Evolutionary conservation across 1,284 basidiomycete genomes (phyloP).

Genomic region (Trametes hirsuta): DNA sequence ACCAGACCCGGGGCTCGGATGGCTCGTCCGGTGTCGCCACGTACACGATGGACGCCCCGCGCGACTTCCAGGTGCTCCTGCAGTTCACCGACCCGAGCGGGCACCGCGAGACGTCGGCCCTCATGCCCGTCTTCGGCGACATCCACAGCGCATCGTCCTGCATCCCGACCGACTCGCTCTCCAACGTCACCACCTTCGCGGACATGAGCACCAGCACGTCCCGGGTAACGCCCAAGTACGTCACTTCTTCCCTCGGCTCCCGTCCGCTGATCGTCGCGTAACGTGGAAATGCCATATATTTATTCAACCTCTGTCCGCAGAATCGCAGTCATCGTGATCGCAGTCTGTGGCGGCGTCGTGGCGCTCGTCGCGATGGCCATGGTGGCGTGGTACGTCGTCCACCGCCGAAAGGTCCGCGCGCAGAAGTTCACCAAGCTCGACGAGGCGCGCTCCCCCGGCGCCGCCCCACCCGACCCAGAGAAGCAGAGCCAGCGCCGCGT

Average conservation of each 20-base stretch:
- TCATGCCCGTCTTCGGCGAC: constrained; percentile 36
- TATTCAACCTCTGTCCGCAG: constrained; percentile 5
- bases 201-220: constrained; percentile 2
- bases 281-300: background rate
- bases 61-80: constrained; percentile 45
- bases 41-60: constrained; percentile 47
- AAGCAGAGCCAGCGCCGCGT: constrained; percentile 10
- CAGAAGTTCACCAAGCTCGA: constrained; percentile 19
- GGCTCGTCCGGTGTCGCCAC: constrained; percentile 39
- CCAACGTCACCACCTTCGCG: constrained; percentile 9
- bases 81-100: constrained; percentile 38
- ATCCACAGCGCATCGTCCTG: constrained; percentile 33
- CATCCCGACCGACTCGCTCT: constrained; percentile 24
- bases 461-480: constrained; percentile 13
- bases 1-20: constrained; percentile 36
- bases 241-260: background rate
- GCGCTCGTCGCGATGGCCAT: constrained; percentile 44
- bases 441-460: constrained; percentile 10
- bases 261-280: background rate
- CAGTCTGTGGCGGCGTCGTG: constrained; percentile 43
- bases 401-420: constrained; percentile 37
- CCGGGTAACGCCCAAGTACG: constrained; percentile 19
- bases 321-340: constrained; percentile 36
- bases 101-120: constrained; percentile 31
- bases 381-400: constrained; percentile 45